Conservation (phyloP, 495 filamentous ascomycete species). For the Podospora bellae-mahoneyi region DNA sequence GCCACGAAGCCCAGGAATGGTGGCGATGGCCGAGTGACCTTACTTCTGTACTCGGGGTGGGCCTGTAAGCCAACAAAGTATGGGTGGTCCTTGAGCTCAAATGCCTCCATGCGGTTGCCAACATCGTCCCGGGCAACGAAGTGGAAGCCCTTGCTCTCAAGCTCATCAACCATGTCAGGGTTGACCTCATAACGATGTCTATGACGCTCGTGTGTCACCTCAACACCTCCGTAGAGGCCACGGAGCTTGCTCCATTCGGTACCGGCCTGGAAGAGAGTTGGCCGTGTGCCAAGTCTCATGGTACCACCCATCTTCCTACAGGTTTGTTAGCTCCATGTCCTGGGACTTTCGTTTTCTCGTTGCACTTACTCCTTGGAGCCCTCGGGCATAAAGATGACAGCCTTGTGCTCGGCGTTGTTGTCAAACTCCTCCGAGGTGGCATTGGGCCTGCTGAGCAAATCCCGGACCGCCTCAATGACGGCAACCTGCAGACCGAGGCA, state of each 20-base stretch:
- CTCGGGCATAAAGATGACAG: constrained; percentile 92
- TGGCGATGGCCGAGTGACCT: constrained; percentile 1
- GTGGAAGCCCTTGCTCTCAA: constrained; percentile 57
- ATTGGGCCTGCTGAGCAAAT: constrained; percentile 58
- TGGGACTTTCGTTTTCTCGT: neutral
- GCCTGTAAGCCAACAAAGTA: constrained; percentile 67
- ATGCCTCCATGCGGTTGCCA: constrained; percentile 83
- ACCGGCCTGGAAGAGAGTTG: constrained; percentile 69
- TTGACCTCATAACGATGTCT: constrained; percentile 77
- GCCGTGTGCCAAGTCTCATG: constrained; percentile 81
- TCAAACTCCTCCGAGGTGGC: constrained; percentile 69
- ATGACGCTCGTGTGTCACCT: constrained; percentile 61
- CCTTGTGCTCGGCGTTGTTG: constrained; percentile 51
- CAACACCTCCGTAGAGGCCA: constrained; percentile 61
- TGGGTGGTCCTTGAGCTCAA: constrained; percentile 85
- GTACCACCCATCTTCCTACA: constrained; percentile 75
- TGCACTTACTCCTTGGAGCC: constrained; percentile 31
- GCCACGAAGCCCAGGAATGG: constrained; percentile 24
- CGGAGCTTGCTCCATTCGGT: constrained; percentile 80
- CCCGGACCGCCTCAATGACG: constrained; percentile 82
- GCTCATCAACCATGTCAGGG: constrained; percentile 56
- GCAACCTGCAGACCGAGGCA: constrained; percentile 95
- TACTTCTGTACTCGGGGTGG: constrained; percentile 27
- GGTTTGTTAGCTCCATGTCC: neutral
- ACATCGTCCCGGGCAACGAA: constrained; percentile 79